A percentile compares a stretch with the other conserved stretches of the same genome.
Conservation (phyloP, 2,329 filamentous ascomycete genomes). For the Colletotrichum eleusines region DNA sequence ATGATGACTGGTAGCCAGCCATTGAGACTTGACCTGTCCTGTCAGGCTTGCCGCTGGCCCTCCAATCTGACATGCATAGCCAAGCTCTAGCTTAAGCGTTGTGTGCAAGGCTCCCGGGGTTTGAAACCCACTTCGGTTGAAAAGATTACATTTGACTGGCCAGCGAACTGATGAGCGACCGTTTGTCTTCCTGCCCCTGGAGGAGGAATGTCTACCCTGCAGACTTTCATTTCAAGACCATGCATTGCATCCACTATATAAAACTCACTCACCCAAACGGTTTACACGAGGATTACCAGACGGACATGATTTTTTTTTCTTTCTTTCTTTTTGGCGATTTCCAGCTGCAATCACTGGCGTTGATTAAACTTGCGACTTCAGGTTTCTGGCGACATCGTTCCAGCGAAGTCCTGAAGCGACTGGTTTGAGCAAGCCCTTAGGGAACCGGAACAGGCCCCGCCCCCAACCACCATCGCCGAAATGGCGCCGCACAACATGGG, state of each 20-base stretch:
- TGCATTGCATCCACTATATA: not conserved
- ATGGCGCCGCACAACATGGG: not conserved
- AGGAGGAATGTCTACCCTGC: not conserved
- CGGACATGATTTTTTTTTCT: not conserved
- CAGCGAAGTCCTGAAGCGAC: not conserved
- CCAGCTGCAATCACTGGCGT: not conserved
- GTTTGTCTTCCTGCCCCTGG: not conserved
- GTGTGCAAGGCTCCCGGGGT: not conserved
- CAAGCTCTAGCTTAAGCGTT: constrained; percentile 3
- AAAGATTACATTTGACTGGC: not conserved
- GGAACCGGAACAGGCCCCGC: not conserved
- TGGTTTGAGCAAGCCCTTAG: not conserved
- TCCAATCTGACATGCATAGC: not conserved
- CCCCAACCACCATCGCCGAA: not conserved
- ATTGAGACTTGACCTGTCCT: not conserved
- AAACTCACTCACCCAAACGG: not conserved
- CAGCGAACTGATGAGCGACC: not conserved
- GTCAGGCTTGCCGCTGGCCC: not conserved
- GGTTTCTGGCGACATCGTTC: not conserved
- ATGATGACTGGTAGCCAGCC: too few relatives aligned
- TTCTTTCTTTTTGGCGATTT: not conserved
- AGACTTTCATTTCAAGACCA: not conserved
- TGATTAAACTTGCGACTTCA: not conserved
- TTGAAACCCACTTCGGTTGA: not conserved
- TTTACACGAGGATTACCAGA: not conserved